phyloP scores from a whole-genome alignment of 139 green algal species.

The Micromonas pusilla region DNA sequence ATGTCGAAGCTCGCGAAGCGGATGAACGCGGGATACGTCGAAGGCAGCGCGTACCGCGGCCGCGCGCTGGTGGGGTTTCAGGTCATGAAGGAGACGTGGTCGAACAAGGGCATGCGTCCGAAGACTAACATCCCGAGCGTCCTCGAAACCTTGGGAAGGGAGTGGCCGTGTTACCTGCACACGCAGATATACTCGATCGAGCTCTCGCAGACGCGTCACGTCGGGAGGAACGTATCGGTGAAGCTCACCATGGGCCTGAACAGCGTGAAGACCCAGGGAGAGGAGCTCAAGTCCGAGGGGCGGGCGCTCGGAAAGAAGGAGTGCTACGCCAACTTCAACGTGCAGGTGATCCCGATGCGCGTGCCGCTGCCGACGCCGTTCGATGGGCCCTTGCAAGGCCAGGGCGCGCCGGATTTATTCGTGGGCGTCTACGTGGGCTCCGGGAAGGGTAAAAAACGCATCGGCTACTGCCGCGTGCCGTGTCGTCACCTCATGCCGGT shows the following conservation, averaged over 20 bases:
- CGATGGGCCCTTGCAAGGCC: neutral
- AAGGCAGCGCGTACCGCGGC: slow-evolving; percentile 10
- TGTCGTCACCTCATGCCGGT: neutral
- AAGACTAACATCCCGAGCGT: slow-evolving; percentile 5
- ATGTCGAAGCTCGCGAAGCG: slow-evolving; percentile 21
- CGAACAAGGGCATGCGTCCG: neutral
- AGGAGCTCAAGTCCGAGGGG: neutral
- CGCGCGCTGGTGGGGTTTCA: slow-evolving; percentile 1
- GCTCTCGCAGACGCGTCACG: slow-evolving; percentile 1
- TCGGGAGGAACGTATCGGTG: neutral
- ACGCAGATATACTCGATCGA: slow-evolving; percentile 5
- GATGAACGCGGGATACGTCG: slow-evolving; percentile 22
- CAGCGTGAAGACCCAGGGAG: neutral
- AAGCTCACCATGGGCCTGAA: slow-evolving; percentile 2
- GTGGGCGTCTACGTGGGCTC: neutral
- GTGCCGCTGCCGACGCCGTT: slow-evolving; percentile 15
- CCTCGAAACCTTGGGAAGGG: slow-evolving; percentile 4
- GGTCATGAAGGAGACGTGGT: neutral
- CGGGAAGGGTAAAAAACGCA: neutral
- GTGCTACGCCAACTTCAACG: slow-evolving; percentile 15
- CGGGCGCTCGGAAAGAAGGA: neutral
- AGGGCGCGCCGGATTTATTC: slow-evolving; percentile 16
- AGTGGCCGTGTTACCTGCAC: slow-evolving; percentile 12
- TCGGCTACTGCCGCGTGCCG: slow-evolving; percentile 10
- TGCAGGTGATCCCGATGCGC: neutral